phyloP scores from a whole-genome alignment of 2,329 filamentous ascomycete species.

The Fusarium metavorans region DNA sequence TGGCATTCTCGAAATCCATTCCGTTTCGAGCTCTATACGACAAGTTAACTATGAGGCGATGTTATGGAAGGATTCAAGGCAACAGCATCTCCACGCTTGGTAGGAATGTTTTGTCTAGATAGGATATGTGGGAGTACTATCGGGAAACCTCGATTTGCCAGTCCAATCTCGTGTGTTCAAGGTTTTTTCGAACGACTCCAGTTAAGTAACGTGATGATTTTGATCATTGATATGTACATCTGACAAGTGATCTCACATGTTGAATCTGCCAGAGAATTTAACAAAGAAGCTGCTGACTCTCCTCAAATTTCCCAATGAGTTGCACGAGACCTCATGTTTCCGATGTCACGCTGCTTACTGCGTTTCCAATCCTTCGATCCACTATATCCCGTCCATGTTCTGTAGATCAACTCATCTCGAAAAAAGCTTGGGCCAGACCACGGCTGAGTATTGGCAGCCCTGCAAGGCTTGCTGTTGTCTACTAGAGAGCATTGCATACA shows the following conservation, averaged over 20 bases:
- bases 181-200: neutral
- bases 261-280: neutral
- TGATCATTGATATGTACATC: neutral
- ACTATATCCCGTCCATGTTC: neutral
- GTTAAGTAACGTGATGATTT: neutral
- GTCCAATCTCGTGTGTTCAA: neutral
- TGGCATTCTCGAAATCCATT: neutral
- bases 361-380: neutral
- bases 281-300: too few relatives aligned
- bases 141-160: neutral
- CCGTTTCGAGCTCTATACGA: neutral
- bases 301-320: neutral
- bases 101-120: neutral
- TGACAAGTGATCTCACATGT: neutral
- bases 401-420: neutral
- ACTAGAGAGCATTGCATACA: too few relatives aligned
- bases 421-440: neutral
- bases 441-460: neutral
- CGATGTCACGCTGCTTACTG: neutral
- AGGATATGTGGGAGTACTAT: neutral
- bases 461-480: neutral
- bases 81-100: neutral
- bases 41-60: neutral
- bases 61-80: neutral
- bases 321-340: neutral